These are phyloP conservation scores for Fusarium sp. DNA, from an alignment of 2,329 filamentous ascomycete genomes.

Conservation along the genomic window DNA sequence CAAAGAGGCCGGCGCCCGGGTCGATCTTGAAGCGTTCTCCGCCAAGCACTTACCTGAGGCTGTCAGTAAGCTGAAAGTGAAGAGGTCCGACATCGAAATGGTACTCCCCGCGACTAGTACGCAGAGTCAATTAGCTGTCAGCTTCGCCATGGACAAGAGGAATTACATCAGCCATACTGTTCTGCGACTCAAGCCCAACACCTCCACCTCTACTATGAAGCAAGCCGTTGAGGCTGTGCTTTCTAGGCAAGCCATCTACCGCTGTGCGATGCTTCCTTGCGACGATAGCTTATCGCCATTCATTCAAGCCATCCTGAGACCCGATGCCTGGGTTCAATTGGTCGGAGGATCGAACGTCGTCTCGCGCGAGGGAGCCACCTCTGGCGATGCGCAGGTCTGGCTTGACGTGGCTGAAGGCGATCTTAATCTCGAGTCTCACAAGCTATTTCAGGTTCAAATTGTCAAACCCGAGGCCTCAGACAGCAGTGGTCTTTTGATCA, in stretches of 20 bases:
- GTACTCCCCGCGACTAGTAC: slow-evolving; percentile 16
- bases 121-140: slow-evolving; percentile 21
- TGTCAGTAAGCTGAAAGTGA: not conserved
- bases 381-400: not conserved
- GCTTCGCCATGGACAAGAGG: slow-evolving; percentile 18
- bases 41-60: not conserved
- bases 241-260: slow-evolving; percentile 14
- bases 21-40: not conserved
- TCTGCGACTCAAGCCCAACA: not conserved
- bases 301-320: not conserved
- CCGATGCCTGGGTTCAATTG: not conserved
- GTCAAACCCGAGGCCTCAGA: not conserved
- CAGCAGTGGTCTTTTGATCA: not conserved
- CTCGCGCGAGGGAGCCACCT: accelerated
- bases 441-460: not conserved
- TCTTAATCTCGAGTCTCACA: slow-evolving; percentile 1
- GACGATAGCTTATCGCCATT: slow-evolving; percentile 13
- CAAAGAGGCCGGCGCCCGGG: not conserved
- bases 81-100: not conserved
- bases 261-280: slow-evolving; percentile 3
- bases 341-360: not conserved
- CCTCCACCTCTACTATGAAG: not conserved
- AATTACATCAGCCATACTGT: slow-evolving; percentile 26
- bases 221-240: not conserved
- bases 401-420: not conserved